Conservation (phyloP, 1,284 basidiomycete species). For the Cryptococcus amylolentus region DNA sequence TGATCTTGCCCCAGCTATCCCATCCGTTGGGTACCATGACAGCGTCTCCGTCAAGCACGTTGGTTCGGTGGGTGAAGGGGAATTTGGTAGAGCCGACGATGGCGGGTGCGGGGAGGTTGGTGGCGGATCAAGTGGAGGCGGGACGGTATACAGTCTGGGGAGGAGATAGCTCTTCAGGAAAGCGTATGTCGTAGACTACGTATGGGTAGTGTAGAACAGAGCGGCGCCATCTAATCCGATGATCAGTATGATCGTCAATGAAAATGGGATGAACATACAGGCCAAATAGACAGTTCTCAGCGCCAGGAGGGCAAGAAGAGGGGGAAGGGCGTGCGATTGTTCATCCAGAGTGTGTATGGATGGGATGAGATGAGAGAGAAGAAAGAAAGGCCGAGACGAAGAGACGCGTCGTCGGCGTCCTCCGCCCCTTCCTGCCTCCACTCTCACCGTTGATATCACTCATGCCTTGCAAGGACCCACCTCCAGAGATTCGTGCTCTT, state of each 20-base stretch:
- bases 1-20: conserved; percentile 97
- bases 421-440: no score
- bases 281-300: conserved; percentile 86
- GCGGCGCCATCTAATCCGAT: conserved; percentile 73
- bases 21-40: conserved; percentile 91
- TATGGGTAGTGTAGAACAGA: conserved; percentile 82
- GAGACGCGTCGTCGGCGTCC: no score
- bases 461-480: no score
- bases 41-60: conserved; percentile 85
- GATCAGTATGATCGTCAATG: background rate
- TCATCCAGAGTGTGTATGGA: no score
- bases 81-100: conserved; percentile 66
- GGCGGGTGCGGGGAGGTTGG: conserved; percentile 50
- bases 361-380: no score
- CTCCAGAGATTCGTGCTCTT: no score
- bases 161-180: conserved; percentile 80
- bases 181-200: conserved; percentile 70
- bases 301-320: no score
- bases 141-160: conserved; percentile 70
- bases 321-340: no score
- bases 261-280: conserved; percentile 58
- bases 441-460: no score
- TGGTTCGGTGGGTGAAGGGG: conserved; percentile 79
- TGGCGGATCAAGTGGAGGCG: conserved; percentile 23
- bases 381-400: no score